Percentiles rank a stretch among this genome's conserved stretches.
Conservation (phyloP, 2,329 filamentous ascomycete genomes). For the Penicillium hordei region DNA sequence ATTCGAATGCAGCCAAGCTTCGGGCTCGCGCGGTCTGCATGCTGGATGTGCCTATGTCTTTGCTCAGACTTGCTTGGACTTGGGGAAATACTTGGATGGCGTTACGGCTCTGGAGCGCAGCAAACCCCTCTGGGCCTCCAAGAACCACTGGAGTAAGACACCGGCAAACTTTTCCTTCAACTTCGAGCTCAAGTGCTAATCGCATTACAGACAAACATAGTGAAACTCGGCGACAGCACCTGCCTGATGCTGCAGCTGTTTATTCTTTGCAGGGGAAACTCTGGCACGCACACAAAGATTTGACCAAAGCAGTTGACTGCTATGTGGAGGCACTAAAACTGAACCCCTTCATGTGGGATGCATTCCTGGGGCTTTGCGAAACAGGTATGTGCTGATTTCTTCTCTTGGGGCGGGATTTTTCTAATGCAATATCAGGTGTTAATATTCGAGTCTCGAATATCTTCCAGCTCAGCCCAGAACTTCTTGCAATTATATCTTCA, state of each 20-base stretch:
- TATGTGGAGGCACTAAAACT: conserved; percentile 85
- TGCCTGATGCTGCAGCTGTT: conserved; percentile 82
- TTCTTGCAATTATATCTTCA: conserved; percentile 52
- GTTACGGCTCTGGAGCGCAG: conserved; percentile 81
- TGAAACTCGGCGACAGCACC: conserved; percentile 68
- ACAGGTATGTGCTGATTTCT: conserved; percentile 50
- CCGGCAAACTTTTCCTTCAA: conserved; percentile 4
- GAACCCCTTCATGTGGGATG: conserved; percentile 98
- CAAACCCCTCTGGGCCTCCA: conserved; percentile 70
- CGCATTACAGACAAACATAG: conserved; percentile 63
- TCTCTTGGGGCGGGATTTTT: conserved; percentile 11
- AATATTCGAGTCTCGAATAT: conserved; percentile 80
- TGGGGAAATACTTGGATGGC: conserved; percentile 79
- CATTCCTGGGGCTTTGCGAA: conserved; percentile 84
- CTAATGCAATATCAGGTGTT: conserved; percentile 67
- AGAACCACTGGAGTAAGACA: conserved; percentile 73
- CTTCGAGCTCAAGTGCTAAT: conserved; percentile 5
- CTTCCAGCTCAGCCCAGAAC: conserved; percentile 71
- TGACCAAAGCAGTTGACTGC: conserved; percentile 78
- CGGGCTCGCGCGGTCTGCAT: conserved; percentile 70
- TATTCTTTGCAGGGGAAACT: conserved; percentile 83
- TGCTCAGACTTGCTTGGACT: conserved; percentile 78
- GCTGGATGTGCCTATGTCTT: conserved; percentile 88
- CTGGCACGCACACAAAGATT: conserved; percentile 74
- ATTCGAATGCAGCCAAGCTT: conserved; percentile 74